Evolutionary conservation across 202 grass and related monocot species (phyloP), one percentile per base, ranked within the genome.

Genomic region (Elaeis oleifera): DNA sequence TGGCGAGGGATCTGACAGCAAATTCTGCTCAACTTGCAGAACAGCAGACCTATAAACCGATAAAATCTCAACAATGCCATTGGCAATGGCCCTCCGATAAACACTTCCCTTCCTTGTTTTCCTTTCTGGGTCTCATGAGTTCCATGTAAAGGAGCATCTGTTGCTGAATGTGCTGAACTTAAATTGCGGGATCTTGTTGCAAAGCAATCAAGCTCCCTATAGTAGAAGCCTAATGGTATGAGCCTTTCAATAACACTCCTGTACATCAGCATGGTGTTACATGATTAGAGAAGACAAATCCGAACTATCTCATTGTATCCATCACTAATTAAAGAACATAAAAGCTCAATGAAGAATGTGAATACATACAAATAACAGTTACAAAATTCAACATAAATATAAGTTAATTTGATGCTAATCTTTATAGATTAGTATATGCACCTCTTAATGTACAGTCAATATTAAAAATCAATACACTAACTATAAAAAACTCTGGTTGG

Each of bases 1-100:
- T 28, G 88, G 88, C 80, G 92, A 73, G 56, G 88, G 88, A 84
- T 97, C 92, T 54, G 88, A 89, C 54, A 97, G 64, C 17, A 86
- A 75, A 62, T 97, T 97, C 77, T 97, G 88, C 73, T 97, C 92
- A 51, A 97, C 82, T 65, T 97, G 88, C 27, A 97, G 73, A 60
- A 97, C 84, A 84, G 88, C 84, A 70, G 92, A 71, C 64, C 92
- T 89, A 67, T 89, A 97, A 28, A 97, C 82, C 23, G 92, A 91
- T 63, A 97, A 85, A 89, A 91, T 84, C 54, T 97, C 92, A 5
- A 78, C 78, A 82, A 97, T 81, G 81, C 92, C 92, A 75, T 97
- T 97, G 17, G 71, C 84, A 75, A 97, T 84, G 25, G 87, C 88
- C 71, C 88, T 89, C 66, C 79, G 70, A 39, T 97, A 97, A 48